Evolutionary conservation across 2,329 filamentous ascomycete genomes (phyloP).

Genomic region (Nigrospora oryzae): DNA sequence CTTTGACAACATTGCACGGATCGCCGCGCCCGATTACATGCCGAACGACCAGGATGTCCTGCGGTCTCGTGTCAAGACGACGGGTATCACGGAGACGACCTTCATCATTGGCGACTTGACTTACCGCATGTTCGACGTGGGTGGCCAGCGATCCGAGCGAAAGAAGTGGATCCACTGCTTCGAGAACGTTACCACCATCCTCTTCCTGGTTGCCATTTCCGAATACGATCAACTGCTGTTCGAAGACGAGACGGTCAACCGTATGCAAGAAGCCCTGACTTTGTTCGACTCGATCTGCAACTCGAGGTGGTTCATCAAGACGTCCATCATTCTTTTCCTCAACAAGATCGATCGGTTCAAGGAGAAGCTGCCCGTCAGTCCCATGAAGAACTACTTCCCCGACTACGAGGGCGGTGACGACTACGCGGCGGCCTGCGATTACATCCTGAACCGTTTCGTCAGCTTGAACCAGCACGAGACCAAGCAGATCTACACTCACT

Average conservation of each 20-base stretch:
- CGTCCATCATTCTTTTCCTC: slow-evolving; percentile 79
- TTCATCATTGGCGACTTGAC: slow-evolving; percentile 93
- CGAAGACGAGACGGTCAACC: slow-evolving; percentile 92
- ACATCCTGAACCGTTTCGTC: slow-evolving; percentile 97
- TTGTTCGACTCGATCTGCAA: slow-evolving; percentile 85
- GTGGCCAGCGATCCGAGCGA: slow-evolving; percentile 88
- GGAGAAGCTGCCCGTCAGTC: slow-evolving; percentile 72
- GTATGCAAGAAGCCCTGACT: slow-evolving; percentile 85
- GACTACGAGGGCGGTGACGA: slow-evolving; percentile 94
- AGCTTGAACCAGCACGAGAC: slow-evolving; percentile 98
- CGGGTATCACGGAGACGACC: slow-evolving; percentile 92
- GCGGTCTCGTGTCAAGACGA: slow-evolving; percentile 93
- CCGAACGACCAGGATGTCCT: slow-evolving; percentile 94
- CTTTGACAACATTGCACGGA: slow-evolving; percentile 90
- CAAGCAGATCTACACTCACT: slow-evolving; percentile 99
- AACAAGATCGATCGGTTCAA: slow-evolving; percentile 88
- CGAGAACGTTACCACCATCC: slow-evolving; percentile 93
- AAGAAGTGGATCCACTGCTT: slow-evolving; percentile 99
- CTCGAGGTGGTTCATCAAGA: slow-evolving; percentile 84
- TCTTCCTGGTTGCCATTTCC: slow-evolving; percentile 93
- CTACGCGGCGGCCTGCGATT: slow-evolving; percentile 93
- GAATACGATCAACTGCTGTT: slow-evolving; percentile 96
- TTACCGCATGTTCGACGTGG: slow-evolving; percentile 96
- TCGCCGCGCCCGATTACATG: slow-evolving; percentile 85
- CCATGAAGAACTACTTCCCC: slow-evolving; percentile 85